phyloP scores from a whole-genome alignment of 805 yeast species.

The Ogataea paraovalis region DNA sequence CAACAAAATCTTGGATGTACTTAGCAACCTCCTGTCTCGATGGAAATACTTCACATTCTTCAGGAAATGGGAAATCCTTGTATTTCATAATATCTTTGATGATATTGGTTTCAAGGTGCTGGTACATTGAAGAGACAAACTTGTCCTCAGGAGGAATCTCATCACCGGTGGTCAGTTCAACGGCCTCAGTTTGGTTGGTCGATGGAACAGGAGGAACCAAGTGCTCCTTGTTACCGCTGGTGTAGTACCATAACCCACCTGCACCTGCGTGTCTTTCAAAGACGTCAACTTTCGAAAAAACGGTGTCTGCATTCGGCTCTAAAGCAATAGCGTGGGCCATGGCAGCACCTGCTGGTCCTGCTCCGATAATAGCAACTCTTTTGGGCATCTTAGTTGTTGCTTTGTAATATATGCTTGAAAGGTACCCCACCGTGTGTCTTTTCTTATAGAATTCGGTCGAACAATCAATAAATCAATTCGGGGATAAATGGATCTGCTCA shows the following conservation, averaged over 20 bases:
- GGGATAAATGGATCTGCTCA: no score
- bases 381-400: background rate
- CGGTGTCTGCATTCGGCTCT: constrained; percentile 26
- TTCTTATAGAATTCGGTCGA: no score
- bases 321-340: constrained; percentile 31
- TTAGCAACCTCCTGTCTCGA: constrained; percentile 53
- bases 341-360: constrained; percentile 34
- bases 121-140: constrained; percentile 32
- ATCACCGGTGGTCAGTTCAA: constrained; percentile 15
- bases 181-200: constrained; percentile 11
- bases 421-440: no score
- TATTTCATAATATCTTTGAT: constrained; percentile 30
- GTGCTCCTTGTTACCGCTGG: constrained; percentile 23
- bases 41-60: constrained; percentile 50
- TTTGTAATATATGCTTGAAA: no score
- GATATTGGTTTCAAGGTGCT: constrained; percentile 33
- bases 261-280: constrained; percentile 29
- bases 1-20: constrained; percentile 56
- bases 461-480: background rate
- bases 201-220: constrained; percentile 25
- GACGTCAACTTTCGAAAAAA: constrained; percentile 24
- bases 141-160: constrained; percentile 8
- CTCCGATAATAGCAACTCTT: constrained; percentile 32
- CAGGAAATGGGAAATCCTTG: constrained; percentile 29
- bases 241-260: constrained; percentile 35